These are phyloP conservation scores for Thyridium curvatum DNA, from an alignment of 2,329 filamentous ascomycete species.

Conservation along the genomic window DNA sequence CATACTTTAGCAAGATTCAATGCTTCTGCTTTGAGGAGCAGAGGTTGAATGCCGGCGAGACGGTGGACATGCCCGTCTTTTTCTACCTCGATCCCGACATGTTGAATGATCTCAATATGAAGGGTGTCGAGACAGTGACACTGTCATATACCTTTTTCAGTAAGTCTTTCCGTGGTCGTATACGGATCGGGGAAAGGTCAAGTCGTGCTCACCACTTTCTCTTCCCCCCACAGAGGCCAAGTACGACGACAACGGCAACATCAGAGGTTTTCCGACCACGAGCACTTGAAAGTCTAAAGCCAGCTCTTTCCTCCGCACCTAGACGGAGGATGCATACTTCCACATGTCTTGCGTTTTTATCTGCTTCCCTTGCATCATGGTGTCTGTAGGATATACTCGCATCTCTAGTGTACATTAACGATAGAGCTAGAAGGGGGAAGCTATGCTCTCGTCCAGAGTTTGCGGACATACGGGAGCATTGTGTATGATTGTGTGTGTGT, in stretches of 20 bases:
- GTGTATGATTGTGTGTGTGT: too few species aligned
- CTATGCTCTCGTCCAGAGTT: too few species aligned
- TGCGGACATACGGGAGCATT: too few species aligned
- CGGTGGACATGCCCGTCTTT: constrained; percentile 98
- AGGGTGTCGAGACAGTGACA: constrained; percentile 88
- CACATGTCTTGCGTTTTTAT: not conserved
- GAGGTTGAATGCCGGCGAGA: constrained; percentile 87
- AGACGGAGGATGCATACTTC: not conserved
- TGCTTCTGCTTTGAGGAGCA: constrained; percentile 99
- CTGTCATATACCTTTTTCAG: constrained; percentile 98
- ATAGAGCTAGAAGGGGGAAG: too few species aligned
- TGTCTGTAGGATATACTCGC: not conserved
- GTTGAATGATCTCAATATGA: constrained; percentile 87
- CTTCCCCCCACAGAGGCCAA: constrained; percentile 59
- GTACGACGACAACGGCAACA: constrained; percentile 74
- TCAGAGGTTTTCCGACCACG: constrained; percentile 31
- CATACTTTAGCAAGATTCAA: constrained; percentile 99
- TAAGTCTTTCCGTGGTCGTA: constrained; percentile 40
- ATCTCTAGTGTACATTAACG: too few species aligned
- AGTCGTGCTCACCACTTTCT: not conserved
- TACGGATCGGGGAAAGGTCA: not conserved
- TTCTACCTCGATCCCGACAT: constrained; percentile 98
- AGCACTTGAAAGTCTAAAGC: too few species aligned
- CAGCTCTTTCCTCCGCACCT: too few species aligned
- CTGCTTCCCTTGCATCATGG: not conserved